These are phyloP conservation scores for Harrya chromipes DNA, from an alignment of 768 basidiomycete genomes.

Conservation along the genomic window DNA sequence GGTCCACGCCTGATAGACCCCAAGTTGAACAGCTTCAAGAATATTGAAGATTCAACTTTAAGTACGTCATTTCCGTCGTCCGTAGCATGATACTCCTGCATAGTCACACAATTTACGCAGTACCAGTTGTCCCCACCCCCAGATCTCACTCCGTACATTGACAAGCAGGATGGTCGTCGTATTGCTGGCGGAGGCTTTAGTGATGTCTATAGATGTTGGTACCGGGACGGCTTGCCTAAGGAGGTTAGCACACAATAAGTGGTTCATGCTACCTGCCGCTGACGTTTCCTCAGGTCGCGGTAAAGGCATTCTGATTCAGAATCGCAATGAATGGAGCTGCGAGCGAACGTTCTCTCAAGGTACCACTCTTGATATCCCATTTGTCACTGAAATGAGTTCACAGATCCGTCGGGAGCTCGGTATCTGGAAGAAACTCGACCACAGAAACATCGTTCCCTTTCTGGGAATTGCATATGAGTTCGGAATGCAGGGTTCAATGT, in stretches of 20 bases:
- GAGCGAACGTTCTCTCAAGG: neutral
- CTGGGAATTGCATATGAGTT: too few relatives aligned
- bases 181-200: slow-evolving; percentile 12
- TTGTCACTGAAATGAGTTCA: too few relatives aligned
- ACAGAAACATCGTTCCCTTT: too few relatives aligned
- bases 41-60: neutral
- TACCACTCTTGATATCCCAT: neutral
- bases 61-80: neutral
- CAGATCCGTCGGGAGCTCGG: too few relatives aligned
- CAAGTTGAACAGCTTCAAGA: too few relatives aligned
- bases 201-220: slow-evolving; percentile 13
- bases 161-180: neutral
- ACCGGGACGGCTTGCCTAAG: neutral
- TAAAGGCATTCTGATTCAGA: slow-evolving; percentile 22
- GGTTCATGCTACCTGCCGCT: neutral
- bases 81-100: neutral
- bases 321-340: too few relatives aligned
- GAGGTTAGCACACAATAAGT: neutral
- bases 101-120: neutral
- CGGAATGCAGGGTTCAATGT: too few relatives aligned
- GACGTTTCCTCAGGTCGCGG: slow-evolving; percentile 15
- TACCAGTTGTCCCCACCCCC: neutral
- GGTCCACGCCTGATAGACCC: too few relatives aligned
- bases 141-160: slow-evolving; percentile 11
- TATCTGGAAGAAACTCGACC: too few relatives aligned